These are phyloP conservation scores for Sextonia rubra DNA, from an alignment of 164 flowering plant genomes.

Conservation along the genomic window DNA sequence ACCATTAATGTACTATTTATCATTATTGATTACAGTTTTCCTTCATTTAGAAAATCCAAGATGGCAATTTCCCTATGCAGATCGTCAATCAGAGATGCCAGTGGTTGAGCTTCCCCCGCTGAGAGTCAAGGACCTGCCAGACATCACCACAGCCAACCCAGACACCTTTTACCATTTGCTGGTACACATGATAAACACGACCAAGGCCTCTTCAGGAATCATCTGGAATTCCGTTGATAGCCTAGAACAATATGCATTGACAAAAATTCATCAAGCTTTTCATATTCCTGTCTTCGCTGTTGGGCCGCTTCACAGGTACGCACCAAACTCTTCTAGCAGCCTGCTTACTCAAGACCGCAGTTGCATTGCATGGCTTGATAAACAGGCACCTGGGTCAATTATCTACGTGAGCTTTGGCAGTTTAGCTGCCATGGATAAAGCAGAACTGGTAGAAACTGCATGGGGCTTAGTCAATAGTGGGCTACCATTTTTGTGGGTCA, in stretches of 20 bases:
- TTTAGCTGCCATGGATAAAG: constrained; percentile 20
- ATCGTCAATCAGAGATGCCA: constrained; percentile 12
- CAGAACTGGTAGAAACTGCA: constrained; percentile 28
- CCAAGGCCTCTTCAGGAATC: constrained; percentile 24
- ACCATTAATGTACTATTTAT: too few relatives aligned
- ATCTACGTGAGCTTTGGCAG: constrained; percentile 45
- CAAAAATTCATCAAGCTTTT: constrained; percentile 5
- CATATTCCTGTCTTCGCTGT: constrained; percentile 25
- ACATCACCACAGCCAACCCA: not conserved
- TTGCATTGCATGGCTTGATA: constrained; percentile 39
- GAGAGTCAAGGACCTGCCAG: constrained; percentile 34
- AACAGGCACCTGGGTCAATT: constrained; percentile 29
- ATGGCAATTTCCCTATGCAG: not conserved
- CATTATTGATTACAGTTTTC: not conserved
- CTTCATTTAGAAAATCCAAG: not conserved
- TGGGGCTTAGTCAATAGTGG: constrained; percentile 35
- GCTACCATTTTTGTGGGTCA: constrained; percentile 41
- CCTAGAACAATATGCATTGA: constrained; percentile 17
- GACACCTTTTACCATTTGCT: constrained; percentile 6
- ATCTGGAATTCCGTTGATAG: constrained; percentile 28
- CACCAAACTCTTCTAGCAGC: constrained; percentile 21
- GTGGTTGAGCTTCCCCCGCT: constrained; percentile 29
- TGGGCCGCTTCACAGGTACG: constrained; percentile 34
- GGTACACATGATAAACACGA: constrained; percentile 3
- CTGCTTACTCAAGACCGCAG: constrained; percentile 22